Evolutionary conservation across 1,284 basidiomycete species (phyloP), one percentile per base, ranked within the genome.

Genomic region (Trichosporon inkin): DNA sequence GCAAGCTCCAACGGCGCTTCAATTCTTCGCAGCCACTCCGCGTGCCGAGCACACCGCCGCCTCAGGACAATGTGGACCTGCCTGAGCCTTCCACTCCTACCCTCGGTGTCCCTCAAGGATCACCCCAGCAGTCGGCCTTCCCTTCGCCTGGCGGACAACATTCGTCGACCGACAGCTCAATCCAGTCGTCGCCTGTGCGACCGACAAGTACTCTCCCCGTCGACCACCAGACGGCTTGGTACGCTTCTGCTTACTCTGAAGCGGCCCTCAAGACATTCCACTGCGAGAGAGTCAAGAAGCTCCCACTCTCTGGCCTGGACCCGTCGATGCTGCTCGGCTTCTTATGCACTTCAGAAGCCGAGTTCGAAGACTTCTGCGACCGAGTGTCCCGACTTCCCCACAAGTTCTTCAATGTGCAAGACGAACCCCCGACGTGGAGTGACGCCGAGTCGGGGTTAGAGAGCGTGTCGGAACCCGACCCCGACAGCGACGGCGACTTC

Each of bases 301-400:
- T 98, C 90, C 88, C 89, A 0, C 79, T 98, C 51, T 85, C 86
- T 38, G 87, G 87, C n/a, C 79, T 99, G 56, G 95, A 98, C 73
- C 95, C 96, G 11, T 95, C 92, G 70, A 98, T 99, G 95, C 81
- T 99, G 10, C 82, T 98, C 57, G 94, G 94, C 16, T 97, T 99
- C 76, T 73, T 98, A 66, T 88, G 89, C 71, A 84, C 84, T 66
- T 85, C 89, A 71, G 88, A 92, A 76, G 80, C 77, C 19, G 92
- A 95, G 57, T 95, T 92, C 87, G 77, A 82, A 14, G 92, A 96
- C 77, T 85, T 98, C 62, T 83, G 86, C 65, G 80, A 78, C 55
- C 82, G 92, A 61, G 85, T 90, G 57, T 81, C 80, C 10, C 73
- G 86, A 80, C 84, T 87, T 38, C 86, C 88, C 55, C 85, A 86